Conservation (phyloP, 352 stramenopile genomes). For the Globisporangium takayamanum region DNA sequence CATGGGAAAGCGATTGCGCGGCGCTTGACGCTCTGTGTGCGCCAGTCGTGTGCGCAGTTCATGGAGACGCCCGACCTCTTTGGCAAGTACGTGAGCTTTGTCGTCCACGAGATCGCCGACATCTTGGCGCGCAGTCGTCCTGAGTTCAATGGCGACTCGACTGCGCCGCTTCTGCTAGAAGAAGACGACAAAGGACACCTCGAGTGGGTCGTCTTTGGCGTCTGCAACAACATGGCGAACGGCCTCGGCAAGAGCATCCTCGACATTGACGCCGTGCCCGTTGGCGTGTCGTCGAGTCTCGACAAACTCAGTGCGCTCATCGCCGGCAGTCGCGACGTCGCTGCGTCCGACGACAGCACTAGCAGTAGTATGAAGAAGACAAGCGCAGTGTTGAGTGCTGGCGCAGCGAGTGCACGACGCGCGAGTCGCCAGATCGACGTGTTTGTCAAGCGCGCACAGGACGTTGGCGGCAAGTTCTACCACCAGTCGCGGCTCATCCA, state of each 20-base stretch:
- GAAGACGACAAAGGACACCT: constrained; percentile 57
- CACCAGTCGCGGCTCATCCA: constrained; percentile 16
- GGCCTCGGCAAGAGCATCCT: constrained; percentile 65
- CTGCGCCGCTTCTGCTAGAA: constrained; percentile 20
- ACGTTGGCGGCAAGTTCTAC: constrained; percentile 52
- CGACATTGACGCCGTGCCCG: constrained; percentile 57
- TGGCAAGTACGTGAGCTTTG: constrained; percentile 73
- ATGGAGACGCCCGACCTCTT: constrained; percentile 59
- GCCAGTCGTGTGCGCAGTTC: constrained; percentile 55
- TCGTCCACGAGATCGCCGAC: constrained; percentile 71
- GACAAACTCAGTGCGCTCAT: constrained; percentile 69
- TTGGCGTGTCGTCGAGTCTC: constrained; percentile 49
- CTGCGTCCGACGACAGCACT: constrained; percentile 1
- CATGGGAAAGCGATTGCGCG: constrained; percentile 24
- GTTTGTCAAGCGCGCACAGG: constrained; percentile 45
- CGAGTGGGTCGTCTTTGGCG: constrained; percentile 72
- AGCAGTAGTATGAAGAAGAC: not conserved
- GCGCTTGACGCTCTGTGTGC: constrained; percentile 47
- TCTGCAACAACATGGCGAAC: constrained; percentile 67
- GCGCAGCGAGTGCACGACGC: not conserved
- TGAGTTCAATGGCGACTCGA: not conserved
- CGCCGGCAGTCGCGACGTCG: constrained; percentile 23
- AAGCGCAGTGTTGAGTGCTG: not conserved
- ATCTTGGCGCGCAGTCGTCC: constrained; percentile 25
- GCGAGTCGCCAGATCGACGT: constrained; percentile 45